Percentiles rank a stretch among this genome's conserved stretches.
Evolutionary conservation across 2,329 filamentous ascomycete species (phyloP).

Genomic region (Cephalotrichum gorgonifer): DNA sequence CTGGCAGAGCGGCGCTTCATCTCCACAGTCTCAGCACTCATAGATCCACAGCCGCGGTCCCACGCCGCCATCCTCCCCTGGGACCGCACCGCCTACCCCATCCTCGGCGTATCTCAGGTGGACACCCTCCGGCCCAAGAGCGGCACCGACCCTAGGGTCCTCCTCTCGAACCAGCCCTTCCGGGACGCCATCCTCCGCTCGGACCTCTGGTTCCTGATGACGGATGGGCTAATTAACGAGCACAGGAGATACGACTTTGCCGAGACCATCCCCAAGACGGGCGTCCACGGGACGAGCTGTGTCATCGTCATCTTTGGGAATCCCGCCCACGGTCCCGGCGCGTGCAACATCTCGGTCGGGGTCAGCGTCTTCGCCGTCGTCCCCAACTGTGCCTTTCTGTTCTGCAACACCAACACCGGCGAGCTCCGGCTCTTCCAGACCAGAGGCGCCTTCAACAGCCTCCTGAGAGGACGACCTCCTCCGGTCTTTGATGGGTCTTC

Average conservation of each 20-base stretch:
- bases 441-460: conserved; percentile 11
- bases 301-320: conserved; percentile 11
- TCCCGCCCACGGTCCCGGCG: neutral
- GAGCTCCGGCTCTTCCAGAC: conserved; percentile 10
- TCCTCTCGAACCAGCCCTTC: neutral
- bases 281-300: conserved; percentile 12
- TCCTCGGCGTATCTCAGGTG: neutral
- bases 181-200: neutral
- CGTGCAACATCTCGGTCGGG: conserved; percentile 13
- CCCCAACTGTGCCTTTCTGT: conserved; percentile 12
- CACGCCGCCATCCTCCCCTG: neutral
- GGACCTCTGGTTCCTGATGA: conserved; percentile 14
- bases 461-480: conserved; percentile 4
- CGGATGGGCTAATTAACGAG: conserved; percentile 10
- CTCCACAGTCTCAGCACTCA: neutral
- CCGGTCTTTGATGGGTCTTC: neutral
- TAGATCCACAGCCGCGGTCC: neutral
- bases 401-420: conserved; percentile 7
- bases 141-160: neutral
- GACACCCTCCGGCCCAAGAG: neutral
- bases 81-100: neutral
- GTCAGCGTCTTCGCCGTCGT: conserved; percentile 11
- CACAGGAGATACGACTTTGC: conserved; percentile 7
- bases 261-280: conserved; percentile 4
- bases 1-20: neutral